Conservation (phyloP, 139 green algal species). For the Ulvella scutata region DNA sequence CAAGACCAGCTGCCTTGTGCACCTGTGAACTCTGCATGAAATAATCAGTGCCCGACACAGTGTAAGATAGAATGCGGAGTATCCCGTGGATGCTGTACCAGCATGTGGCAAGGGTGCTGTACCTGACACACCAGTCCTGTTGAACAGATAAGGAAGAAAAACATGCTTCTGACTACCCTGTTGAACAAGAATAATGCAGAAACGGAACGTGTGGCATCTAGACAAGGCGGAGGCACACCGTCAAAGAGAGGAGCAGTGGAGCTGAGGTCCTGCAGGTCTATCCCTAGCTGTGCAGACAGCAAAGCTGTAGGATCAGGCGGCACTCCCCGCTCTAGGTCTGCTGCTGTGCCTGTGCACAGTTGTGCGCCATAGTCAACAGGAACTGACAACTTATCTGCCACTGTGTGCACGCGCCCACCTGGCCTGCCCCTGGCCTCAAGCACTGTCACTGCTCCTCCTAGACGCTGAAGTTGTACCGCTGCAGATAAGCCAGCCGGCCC, state of each 20-base stretch:
- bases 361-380: slow-evolving; percentile 71
- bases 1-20: no score
- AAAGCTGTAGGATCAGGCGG: background rate
- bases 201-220: no score
- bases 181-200: no score
- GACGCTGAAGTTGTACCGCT: slow-evolving; percentile 40
- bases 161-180: no score
- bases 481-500: slow-evolving; percentile 61
- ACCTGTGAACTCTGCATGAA: no score
- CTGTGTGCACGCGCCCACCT: slow-evolving; percentile 62
- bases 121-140: no score
- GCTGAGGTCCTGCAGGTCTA: background rate
- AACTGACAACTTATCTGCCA: slow-evolving; percentile 24
- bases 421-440: slow-evolving; percentile 65
- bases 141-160: no score
- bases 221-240: no score
- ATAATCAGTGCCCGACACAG: no score
- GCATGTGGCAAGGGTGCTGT: no score
- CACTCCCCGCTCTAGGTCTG: background rate
- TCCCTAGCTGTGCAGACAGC: background rate
- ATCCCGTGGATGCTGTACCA: no score
- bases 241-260: background rate
- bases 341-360: background rate
- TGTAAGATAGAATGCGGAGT: no score
- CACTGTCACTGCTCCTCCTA: slow-evolving; percentile 21